Conservation (phyloP, 1,284 basidiomycete species). For the Ganoderma leucocontextum region DNA sequence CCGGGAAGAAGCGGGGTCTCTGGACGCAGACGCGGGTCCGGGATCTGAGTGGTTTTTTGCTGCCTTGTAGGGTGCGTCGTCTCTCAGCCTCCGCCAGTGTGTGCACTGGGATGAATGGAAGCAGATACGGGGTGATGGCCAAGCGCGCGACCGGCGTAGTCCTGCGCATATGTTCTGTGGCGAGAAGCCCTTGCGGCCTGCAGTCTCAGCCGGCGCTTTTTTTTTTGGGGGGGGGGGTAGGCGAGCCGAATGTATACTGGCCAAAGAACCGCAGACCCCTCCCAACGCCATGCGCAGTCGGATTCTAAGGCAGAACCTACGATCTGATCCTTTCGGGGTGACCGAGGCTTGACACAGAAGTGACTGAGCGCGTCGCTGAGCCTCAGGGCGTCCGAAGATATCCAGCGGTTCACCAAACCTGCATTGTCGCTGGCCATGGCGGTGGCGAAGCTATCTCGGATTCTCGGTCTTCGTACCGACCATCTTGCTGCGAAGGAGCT, state of each 20-base stretch:
- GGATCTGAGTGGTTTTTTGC: not conserved
- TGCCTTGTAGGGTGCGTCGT: not conserved
- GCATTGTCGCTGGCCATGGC: not conserved
- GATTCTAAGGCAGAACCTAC: not conserved
- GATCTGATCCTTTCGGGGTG: not conserved
- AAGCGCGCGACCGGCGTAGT: not conserved
- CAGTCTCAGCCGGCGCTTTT: not conserved
- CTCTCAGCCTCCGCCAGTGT: not conserved
- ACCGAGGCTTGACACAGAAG: not conserved
- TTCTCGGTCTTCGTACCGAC: not conserved
- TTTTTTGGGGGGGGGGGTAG: not conserved
- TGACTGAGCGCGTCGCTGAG: not conserved
- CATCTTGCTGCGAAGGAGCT: not conserved
- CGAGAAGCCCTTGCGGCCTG: not conserved
- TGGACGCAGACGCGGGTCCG: not conserved
- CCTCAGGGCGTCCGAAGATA: not conserved
- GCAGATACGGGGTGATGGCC: not conserved
- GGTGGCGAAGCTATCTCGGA: not conserved
- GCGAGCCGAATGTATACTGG: conserved; percentile 1
- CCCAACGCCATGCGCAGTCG: not conserved
- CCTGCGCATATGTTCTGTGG: not conserved
- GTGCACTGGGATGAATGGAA: not conserved
- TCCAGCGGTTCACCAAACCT: conserved; percentile 4
- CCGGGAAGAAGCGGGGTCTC: not conserved
- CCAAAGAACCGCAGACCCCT: not conserved